phyloP scores from a whole-genome alignment of 495 filamentous ascomycete species.

The Astrothelium macrocarpum region DNA sequence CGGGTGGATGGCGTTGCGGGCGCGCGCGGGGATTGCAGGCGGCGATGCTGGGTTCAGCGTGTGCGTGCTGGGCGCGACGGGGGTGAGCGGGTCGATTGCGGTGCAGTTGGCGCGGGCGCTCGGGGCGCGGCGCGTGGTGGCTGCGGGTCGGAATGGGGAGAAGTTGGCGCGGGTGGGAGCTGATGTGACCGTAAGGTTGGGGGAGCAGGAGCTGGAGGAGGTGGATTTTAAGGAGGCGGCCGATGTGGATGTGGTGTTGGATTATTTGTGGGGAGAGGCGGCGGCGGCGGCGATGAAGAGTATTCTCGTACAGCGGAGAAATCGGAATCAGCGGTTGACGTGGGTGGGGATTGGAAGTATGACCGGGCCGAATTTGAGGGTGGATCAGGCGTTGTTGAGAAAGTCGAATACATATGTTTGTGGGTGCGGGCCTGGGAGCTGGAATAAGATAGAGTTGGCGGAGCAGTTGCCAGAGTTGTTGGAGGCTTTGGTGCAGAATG shows the following conservation, averaged over 20 bases:
- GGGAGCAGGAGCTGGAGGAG: slow-evolving; percentile 23
- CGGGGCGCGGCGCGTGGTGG: slow-evolving; percentile 36
- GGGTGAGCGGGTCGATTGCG: slow-evolving; percentile 34
- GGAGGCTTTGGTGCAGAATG: slow-evolving; percentile 12
- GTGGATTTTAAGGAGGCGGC: slow-evolving; percentile 33
- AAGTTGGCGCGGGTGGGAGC: slow-evolving; percentile 32
- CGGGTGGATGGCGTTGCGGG: slow-evolving; percentile 34
- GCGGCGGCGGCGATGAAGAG: slow-evolving; percentile 12
- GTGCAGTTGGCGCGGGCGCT: slow-evolving; percentile 30
- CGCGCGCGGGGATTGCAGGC: slow-evolving; percentile 20
- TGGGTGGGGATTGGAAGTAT: slow-evolving; percentile 25
- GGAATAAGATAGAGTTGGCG: slow-evolving; percentile 19
- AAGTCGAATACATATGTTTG: slow-evolving; percentile 22
- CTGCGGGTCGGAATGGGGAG: slow-evolving; percentile 33
- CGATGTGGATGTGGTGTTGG: slow-evolving; percentile 27
- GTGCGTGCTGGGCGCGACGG: slow-evolving; percentile 38
- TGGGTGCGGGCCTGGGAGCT: slow-evolving; percentile 25
- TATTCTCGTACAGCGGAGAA: slow-evolving; percentile 10
- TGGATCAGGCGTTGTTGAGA: slow-evolving; percentile 19
- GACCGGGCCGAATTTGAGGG: slow-evolving; percentile 8
- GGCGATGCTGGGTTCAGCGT: slow-evolving; percentile 29
- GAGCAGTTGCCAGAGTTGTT: slow-evolving; percentile 21
- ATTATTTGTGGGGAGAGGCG: slow-evolving; percentile 25
- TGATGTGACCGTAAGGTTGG: slow-evolving; percentile 32
- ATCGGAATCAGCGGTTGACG: not conserved